These are phyloP conservation scores for Podaxis sp. DNA, from an alignment of 768 basidiomycete genomes.

Conservation along the genomic window DNA sequence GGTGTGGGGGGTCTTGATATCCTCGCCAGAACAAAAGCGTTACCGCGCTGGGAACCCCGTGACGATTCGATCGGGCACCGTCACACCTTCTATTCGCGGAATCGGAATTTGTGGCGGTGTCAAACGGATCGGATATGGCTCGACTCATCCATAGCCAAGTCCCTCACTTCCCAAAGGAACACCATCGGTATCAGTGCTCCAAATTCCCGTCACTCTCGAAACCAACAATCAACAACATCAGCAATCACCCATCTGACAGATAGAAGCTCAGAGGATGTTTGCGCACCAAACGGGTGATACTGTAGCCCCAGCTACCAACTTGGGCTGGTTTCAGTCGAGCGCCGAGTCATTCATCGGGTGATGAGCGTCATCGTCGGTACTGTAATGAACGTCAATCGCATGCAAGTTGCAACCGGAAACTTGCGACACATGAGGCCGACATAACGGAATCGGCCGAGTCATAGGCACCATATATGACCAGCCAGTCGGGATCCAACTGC, in stretches of 20 bases:
- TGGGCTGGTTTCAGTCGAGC: neutral
- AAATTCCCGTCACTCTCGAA: constrained; percentile 4
- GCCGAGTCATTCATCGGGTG: neutral
- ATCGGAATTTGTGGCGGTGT: constrained; percentile 3
- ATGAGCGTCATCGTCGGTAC: neutral
- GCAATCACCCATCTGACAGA: constrained; percentile 5
- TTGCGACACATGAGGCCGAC: neutral
- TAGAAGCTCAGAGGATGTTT: neutral
- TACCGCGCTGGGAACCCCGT: constrained; percentile 17
- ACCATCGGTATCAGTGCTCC: constrained; percentile 1
- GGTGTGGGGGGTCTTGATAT: constrained; percentile 15
- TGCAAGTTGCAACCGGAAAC: neutral
- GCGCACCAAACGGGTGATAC: neutral
- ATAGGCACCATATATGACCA: neutral
- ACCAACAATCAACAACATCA: constrained; percentile 7
- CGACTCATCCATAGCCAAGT: neutral
- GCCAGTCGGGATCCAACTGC: constrained; percentile 3
- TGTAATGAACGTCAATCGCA: neutral
- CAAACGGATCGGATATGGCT: constrained; percentile 6
- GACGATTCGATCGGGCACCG: constrained; percentile 8
- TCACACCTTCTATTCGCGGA: constrained; percentile 5
- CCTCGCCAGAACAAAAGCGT: constrained; percentile 18
- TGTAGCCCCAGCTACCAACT: neutral
- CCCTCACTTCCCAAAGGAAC: neutral
- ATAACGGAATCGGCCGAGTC: neutral